Conservation (phyloP, 208 protist genomes). For the Naegleria fowleri region DNA sequence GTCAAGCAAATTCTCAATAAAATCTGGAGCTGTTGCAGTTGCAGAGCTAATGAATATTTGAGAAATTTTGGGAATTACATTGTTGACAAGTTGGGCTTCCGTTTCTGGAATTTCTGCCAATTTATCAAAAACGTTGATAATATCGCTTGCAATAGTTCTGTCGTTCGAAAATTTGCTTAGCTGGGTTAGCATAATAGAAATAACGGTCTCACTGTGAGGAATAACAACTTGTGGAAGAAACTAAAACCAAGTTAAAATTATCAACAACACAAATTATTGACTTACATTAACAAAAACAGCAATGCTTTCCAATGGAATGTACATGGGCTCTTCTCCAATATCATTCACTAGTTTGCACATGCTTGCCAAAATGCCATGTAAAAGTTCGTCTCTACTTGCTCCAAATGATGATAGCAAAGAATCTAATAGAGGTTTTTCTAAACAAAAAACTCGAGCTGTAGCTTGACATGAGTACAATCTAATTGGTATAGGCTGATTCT, state of each 20-base stretch:
- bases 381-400: not conserved
- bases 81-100: not conserved
- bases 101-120: not conserved
- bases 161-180: not conserved
- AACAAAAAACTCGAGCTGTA: not conserved
- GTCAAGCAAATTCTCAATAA: constrained; percentile 10
- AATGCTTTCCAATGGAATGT: constrained; percentile 5
- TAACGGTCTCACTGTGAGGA: not conserved
- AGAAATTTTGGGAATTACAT: not conserved
- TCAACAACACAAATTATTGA: not conserved
- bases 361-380: not conserved
- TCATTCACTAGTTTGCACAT: not conserved
- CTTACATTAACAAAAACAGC: not conserved
- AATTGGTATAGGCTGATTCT: not conserved
- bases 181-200: not conserved
- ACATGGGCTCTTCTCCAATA: not conserved
- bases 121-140: constrained; percentile 18
- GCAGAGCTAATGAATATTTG: not conserved
- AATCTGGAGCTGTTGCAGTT: not conserved
- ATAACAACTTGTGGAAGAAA: not conserved
- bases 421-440: not conserved
- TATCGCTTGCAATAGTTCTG: not conserved
- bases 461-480: constrained; percentile 8
- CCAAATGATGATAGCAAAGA: not conserved
- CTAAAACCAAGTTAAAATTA: not conserved